Conservation (phyloP, 441 rosid species). For the Macaranga tanarius region DNA sequence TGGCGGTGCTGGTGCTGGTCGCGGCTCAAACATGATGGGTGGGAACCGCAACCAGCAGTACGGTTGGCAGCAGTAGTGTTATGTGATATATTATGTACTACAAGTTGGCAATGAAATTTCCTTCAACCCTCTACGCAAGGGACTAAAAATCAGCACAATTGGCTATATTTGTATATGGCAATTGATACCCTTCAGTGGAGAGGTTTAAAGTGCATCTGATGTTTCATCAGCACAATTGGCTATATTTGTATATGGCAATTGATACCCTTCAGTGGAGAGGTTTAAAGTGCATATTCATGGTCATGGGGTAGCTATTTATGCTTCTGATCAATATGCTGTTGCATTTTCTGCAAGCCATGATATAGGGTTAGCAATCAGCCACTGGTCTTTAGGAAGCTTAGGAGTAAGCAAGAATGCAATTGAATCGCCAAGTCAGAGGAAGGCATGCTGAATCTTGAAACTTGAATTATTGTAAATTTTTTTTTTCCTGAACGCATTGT, state of each 20-base stretch:
- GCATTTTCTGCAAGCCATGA: not conserved
- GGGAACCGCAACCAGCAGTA: conserved; percentile 88
- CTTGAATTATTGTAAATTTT: too few relatives aligned
- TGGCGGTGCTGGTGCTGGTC: conserved; percentile 66
- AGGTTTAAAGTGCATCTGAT: not conserved
- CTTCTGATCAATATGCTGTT: not conserved
- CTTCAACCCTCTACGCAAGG: too few relatives aligned
- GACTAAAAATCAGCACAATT: too few relatives aligned
- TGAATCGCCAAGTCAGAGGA: too few relatives aligned
- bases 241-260: too few relatives aligned
- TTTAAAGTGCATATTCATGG: not conserved
- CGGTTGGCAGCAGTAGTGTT: conserved; percentile 69
- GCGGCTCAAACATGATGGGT: conserved; percentile 85
- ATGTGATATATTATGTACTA: not conserved
- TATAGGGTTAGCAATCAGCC: too few relatives aligned
- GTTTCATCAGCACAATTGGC: not conserved
- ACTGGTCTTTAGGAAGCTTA: too few relatives aligned
- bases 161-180: too few relatives aligned
- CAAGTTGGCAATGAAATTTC: not conserved
- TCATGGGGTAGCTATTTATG: too few relatives aligned
- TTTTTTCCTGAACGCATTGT: too few relatives aligned
- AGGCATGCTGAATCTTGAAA: too few relatives aligned
- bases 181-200: not conserved
- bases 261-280: not conserved
- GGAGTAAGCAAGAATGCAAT: too few relatives aligned